Conservation (phyloP, 768 basidiomycete genomes). For the Leccinum truebloodii region DNA sequence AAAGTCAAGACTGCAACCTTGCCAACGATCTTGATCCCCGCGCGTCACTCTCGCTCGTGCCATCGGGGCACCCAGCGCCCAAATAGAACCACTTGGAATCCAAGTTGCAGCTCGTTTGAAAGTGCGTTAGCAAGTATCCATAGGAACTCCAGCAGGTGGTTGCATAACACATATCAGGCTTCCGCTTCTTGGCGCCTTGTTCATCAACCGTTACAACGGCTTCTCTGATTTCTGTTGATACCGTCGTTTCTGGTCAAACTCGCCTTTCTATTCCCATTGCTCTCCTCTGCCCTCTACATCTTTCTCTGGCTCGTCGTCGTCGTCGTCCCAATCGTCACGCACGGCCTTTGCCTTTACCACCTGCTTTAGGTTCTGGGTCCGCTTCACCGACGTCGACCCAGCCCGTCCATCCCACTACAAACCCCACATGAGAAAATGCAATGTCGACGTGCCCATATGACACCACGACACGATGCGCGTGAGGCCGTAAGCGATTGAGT, state of each 20-base stretch:
- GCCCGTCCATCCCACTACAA: slow-evolving; percentile 3
- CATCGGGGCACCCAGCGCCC: slow-evolving; percentile 4
- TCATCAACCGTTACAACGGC: too few species aligned
- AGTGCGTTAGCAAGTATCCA: slow-evolving; percentile 58
- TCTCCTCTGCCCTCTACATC: background rate
- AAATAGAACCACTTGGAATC: too few species aligned
- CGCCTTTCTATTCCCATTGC: background rate
- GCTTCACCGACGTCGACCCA: background rate
- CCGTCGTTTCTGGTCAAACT: background rate
- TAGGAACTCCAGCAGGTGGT: too few species aligned
- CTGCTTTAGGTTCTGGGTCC: background rate
- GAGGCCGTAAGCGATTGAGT: slow-evolving; percentile 14
- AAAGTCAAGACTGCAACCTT: background rate
- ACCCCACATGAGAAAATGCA: background rate
- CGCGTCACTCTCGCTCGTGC: slow-evolving; percentile 10
- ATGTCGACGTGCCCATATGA: background rate
- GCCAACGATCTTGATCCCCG: slow-evolving; percentile 20
- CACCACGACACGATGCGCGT: background rate
- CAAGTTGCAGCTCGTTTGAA: slow-evolving; percentile 33
- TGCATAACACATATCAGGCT: too few species aligned
- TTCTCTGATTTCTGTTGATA: too few species aligned
- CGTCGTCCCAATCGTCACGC: slow-evolving; percentile 64
- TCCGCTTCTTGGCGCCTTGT: too few species aligned
- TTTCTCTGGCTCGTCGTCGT: slow-evolving; percentile 13
- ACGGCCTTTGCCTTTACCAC: slow-evolving; percentile 20